These are phyloP conservation scores for Colletotrichum agaves DNA, from an alignment of 2,329 filamentous ascomycete species.

Conservation along the genomic window DNA sequence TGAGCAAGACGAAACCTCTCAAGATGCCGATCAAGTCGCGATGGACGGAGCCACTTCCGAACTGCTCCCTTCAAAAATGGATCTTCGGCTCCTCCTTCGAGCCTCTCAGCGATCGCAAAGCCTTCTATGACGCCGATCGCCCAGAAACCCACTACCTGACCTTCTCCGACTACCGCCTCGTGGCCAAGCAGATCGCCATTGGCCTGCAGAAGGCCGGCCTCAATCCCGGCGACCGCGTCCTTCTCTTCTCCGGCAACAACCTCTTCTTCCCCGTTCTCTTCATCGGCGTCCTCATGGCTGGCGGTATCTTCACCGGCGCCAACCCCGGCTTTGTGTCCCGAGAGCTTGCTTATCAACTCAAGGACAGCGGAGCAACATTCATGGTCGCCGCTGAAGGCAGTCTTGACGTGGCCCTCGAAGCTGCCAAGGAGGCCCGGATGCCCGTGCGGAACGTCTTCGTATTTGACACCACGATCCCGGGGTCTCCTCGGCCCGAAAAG, in stretches of 20 bases:
- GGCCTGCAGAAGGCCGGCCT: constrained; percentile 74
- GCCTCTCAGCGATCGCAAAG: constrained; percentile 54
- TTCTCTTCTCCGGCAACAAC: constrained; percentile 79
- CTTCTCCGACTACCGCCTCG: constrained; percentile 71
- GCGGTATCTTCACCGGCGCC: constrained; percentile 80
- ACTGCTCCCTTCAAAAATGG: constrained; percentile 65
- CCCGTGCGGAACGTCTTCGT: constrained; percentile 67
- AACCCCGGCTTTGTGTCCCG: constrained; percentile 75
- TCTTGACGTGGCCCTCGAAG: constrained; percentile 73
- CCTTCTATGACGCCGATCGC: constrained; percentile 72
- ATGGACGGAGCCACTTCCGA: constrained; percentile 56
- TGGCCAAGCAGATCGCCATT: constrained; percentile 77
- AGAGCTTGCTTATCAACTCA: constrained; percentile 80
- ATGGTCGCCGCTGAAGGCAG: constrained; percentile 71
- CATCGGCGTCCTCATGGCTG: constrained; percentile 80
- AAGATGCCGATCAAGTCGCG: constrained; percentile 61
- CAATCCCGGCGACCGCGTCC: constrained; percentile 73
- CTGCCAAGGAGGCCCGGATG: constrained; percentile 69
- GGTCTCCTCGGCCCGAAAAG: constrained; percentile 34
- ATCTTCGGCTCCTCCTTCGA: constrained; percentile 62
- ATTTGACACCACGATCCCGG: constrained; percentile 67
- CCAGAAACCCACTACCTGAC: constrained; percentile 76
- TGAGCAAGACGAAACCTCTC: not conserved
- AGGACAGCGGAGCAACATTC: constrained; percentile 75
- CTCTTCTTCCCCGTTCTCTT: constrained; percentile 78